phyloP scores from a whole-genome alignment of 2,329 filamentous ascomycete species.

The Clarireedia homoeocarpa region DNA sequence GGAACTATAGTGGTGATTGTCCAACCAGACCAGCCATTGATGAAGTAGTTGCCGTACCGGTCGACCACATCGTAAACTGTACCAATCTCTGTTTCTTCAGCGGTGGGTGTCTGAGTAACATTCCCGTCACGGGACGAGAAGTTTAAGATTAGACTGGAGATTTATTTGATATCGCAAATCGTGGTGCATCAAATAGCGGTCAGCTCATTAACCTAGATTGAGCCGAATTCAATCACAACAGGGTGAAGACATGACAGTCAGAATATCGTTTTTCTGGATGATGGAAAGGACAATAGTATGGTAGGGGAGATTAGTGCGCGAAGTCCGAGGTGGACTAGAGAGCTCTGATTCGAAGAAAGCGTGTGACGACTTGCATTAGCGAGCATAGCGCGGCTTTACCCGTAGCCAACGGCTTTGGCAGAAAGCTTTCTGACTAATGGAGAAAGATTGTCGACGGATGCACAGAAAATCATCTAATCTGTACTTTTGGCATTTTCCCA shows the following conservation, averaged over 20 bases:
- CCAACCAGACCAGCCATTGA: background rate
- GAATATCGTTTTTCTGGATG: background rate
- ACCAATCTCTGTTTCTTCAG: background rate
- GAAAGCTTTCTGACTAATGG: background rate
- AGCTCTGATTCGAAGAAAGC: constrained; percentile 7
- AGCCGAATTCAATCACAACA: constrained; percentile 13
- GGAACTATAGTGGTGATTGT: background rate
- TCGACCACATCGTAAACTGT: background rate
- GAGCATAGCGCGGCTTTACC: constrained; percentile 8
- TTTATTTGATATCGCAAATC: constrained; percentile 13
- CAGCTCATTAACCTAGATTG: constrained; percentile 25
- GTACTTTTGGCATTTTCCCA: too few species aligned
- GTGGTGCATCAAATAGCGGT: constrained; percentile 23
- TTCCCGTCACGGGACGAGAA: background rate
- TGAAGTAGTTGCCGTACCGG: background rate
- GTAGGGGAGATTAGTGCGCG: too few species aligned
- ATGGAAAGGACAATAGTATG: too few species aligned
- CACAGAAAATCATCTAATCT: too few species aligned
- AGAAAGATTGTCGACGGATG: too few species aligned
- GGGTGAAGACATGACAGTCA: constrained; percentile 7
- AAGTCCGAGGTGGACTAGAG: background rate
- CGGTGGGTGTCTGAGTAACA: background rate
- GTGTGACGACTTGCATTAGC: constrained; percentile 10
- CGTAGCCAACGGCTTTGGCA: constrained; percentile 5
- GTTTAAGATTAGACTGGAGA: background rate